A percentile compares a stretch with the other conserved stretches of the same genome.
These are phyloP conservation scores for Ramaria rubella DNA, from an alignment of 768 basidiomycete genomes.

Conservation along the genomic window DNA sequence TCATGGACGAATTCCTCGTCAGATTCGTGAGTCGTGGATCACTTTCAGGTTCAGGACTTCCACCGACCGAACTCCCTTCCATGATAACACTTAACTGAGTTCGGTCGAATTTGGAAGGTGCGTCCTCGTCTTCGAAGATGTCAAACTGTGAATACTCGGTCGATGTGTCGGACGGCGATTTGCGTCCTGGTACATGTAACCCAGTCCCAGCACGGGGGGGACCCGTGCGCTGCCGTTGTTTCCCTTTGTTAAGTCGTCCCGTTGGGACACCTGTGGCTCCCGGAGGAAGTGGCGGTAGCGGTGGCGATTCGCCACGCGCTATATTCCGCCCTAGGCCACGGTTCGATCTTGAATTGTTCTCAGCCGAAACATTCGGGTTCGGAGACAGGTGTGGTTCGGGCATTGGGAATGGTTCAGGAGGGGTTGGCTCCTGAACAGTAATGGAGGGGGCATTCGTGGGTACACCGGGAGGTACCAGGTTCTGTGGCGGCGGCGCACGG, in stretches of 20 bases:
- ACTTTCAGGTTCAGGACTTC: conserved; percentile 3
- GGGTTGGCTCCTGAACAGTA: background rate
- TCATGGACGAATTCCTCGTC: background rate
- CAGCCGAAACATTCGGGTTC: background rate
- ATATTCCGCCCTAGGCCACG: background rate
- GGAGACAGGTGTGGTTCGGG: background rate
- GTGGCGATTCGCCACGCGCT: background rate
- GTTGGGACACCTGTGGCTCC: too few species aligned
- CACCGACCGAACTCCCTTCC: conserved; percentile 5
- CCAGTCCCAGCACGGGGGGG: background rate
- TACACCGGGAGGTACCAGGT: background rate
- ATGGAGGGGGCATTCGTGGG: background rate
- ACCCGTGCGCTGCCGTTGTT: background rate
- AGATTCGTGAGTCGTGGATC: background rate
- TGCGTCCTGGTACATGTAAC: background rate
- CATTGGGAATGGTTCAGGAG: background rate
- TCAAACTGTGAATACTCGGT: conserved; percentile 2
- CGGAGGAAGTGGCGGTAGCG: background rate
- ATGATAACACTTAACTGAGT: conserved; percentile 4
- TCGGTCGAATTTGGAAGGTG: background rate
- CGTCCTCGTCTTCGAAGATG: background rate
- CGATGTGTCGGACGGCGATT: background rate
- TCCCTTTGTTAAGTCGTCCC: background rate
- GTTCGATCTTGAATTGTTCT: background rate
- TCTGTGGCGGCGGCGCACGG: background rate